Conservation (phyloP, 148 eudicot genomes). For the Salicornia ramosissima region DNA sequence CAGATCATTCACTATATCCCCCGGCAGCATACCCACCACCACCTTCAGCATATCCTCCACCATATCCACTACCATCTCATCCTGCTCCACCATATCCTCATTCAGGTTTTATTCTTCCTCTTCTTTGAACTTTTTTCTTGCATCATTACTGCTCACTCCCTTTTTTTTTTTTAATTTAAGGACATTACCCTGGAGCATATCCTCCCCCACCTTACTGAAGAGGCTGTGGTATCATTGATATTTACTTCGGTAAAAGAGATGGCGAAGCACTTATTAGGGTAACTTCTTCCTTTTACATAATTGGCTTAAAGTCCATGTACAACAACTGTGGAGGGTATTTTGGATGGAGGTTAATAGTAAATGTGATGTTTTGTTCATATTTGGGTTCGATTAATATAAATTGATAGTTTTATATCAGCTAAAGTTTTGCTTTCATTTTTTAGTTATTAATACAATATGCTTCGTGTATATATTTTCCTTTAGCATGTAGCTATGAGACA, state of each 20-base stretch:
- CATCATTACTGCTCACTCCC: not conserved
- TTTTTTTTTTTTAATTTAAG: conserved; percentile 13
- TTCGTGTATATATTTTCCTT: not conserved
- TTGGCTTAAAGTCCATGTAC: not conserved
- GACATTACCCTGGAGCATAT: conserved; percentile 40
- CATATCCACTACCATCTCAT: conserved; percentile 30
- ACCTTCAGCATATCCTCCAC: conserved; percentile 38
- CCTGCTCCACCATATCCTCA: conserved; percentile 22
- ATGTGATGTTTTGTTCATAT: conserved; percentile 4
- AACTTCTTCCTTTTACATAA: conserved; percentile 2
- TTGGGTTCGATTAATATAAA: not conserved
- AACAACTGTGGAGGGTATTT: conserved; percentile 1
- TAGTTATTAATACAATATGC: not conserved
- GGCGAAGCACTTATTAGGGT: not conserved
- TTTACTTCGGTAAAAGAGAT: not conserved
- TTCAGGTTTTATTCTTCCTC: conserved; percentile 19
- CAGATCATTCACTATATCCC: conserved; percentile 39
- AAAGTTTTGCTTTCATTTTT: not conserved
- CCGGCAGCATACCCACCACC: conserved; percentile 37
- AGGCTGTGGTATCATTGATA: not conserved
- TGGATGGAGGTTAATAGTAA: not conserved
- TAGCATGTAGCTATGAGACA: not conserved
- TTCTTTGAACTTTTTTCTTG: not conserved
- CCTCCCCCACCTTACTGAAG: conserved; percentile 50
- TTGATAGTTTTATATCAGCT: conserved; percentile 3